Conservation (phyloP, 257 asterid species). For the Salvia miltiorrhiza region DNA sequence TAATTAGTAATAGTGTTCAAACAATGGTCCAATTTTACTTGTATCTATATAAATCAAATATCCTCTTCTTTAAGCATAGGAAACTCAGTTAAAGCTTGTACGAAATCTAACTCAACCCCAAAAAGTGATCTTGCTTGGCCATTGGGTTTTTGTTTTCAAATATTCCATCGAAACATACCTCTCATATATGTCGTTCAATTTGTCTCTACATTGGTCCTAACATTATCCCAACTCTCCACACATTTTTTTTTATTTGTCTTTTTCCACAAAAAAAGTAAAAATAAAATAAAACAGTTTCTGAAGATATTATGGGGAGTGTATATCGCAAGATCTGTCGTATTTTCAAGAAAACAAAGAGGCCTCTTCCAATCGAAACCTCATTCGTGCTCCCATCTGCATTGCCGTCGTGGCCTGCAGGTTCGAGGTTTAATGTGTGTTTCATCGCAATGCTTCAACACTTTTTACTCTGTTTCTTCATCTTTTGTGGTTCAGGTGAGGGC, state of each 20-base stretch:
- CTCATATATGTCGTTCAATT: neutral
- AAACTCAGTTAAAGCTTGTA: constrained; percentile 31
- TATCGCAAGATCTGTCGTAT: constrained; percentile 8
- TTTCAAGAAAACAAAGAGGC: constrained; percentile 31
- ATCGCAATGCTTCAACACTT: neutral
- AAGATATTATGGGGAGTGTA: constrained; percentile 33
- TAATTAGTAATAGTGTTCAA: neutral
- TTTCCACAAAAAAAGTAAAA: neutral
- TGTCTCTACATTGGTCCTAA: neutral
- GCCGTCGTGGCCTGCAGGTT: constrained; percentile 83
- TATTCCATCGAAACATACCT: neutral
- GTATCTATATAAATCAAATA: neutral
- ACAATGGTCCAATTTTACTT: no score
- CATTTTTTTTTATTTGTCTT: neutral
- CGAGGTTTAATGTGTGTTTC: neutral
- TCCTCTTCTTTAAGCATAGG: constrained; percentile 22
- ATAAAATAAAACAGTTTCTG: neutral
- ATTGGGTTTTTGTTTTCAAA: constrained; percentile 7
- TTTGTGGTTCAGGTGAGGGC: constrained; percentile 37
- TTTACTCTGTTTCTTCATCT: neutral
- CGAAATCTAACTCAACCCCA: constrained; percentile 19
- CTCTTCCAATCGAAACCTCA: constrained; percentile 44
- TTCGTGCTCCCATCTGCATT: constrained; percentile 67
- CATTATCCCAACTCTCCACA: neutral
- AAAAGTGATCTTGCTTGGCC: constrained; percentile 24